Conservation (phyloP, 345 rosid genomes). For the Psidium guajava region DNA sequence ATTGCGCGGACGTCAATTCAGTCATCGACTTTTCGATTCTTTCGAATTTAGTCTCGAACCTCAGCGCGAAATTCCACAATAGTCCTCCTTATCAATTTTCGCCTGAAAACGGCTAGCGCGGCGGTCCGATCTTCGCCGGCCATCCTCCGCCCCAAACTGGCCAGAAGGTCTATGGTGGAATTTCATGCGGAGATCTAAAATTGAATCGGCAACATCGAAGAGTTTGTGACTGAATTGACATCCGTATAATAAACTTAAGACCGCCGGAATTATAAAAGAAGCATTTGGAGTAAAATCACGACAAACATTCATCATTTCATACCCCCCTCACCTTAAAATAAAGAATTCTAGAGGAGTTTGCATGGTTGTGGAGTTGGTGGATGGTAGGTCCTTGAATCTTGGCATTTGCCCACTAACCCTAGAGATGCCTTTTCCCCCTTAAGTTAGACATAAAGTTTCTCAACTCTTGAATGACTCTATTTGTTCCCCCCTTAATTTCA, state of each 20-base stretch:
- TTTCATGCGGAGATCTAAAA: neutral
- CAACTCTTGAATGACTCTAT: neutral
- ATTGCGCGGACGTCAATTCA: fast-evolving
- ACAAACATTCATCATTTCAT: neutral
- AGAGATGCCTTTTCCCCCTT: neutral
- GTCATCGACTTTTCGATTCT: fast-evolving
- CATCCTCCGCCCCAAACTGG: no score
- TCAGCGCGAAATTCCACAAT: neutral
- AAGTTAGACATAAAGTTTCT: neutral
- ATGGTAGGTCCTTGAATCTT: neutral
- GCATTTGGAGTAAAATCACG: neutral
- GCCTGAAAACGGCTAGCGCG: fast-evolving
- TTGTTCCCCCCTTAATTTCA: neutral
- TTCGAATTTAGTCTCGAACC: neutral
- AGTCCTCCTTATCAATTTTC: neutral
- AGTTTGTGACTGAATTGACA: fast-evolving
- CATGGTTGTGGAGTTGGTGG: neutral
- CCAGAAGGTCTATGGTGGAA: neutral
- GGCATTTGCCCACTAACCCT: neutral
- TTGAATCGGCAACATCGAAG: neutral
- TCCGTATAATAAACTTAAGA: fast-evolving
- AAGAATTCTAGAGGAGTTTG: neutral
- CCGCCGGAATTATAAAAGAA: neutral
- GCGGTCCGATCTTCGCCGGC: neutral
- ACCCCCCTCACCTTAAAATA: neutral